phyloP scores from a whole-genome alignment of 192 early-diverging fungal genomes.

The Podila clonocystis region DNA sequence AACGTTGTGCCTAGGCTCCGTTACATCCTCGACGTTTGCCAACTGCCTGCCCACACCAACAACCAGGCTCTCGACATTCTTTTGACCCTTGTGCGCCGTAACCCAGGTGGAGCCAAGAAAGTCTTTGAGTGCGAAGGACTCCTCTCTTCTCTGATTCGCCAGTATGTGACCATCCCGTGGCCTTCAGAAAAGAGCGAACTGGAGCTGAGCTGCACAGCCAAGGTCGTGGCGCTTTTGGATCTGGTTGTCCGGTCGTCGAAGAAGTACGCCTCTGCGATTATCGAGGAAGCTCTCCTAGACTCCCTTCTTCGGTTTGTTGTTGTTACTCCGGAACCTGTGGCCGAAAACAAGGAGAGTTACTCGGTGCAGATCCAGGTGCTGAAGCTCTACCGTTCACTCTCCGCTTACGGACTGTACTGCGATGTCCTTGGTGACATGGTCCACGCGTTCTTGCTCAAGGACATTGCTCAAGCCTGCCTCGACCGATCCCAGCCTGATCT shows the following conservation, averaged over 20 bases:
- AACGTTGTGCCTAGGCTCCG: slow-evolving; percentile 64
- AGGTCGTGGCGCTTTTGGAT: slow-evolving; percentile 50
- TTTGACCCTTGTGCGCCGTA: slow-evolving; percentile 55
- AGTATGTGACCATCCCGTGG: slow-evolving; percentile 55
- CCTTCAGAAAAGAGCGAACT: slow-evolving; percentile 48
- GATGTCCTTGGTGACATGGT: slow-evolving; percentile 55
- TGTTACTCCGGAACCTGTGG: slow-evolving; percentile 48
- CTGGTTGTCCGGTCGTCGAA: slow-evolving; percentile 52
- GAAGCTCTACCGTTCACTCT: slow-evolving; percentile 52
- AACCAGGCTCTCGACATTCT: slow-evolving; percentile 61
- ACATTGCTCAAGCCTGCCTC: slow-evolving; percentile 11
- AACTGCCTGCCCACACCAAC: slow-evolving; percentile 43
- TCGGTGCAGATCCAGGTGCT: slow-evolving; percentile 51
- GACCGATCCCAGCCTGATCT: neutral
- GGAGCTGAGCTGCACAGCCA: slow-evolving; percentile 29
- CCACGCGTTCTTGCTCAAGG: slow-evolving; percentile 36
- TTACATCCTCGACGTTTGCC: slow-evolving; percentile 61
- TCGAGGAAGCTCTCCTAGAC: slow-evolving; percentile 52
- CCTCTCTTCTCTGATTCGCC: slow-evolving; percentile 53
- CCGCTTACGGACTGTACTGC: slow-evolving; percentile 62
- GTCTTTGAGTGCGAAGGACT: slow-evolving; percentile 59
- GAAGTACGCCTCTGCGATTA: slow-evolving; percentile 51
- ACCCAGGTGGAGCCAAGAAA: slow-evolving; percentile 48
- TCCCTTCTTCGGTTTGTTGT: slow-evolving; percentile 57
- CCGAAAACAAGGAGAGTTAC: slow-evolving; percentile 22